phyloP scores from a whole-genome alignment of 1,284 basidiomycete genomes.

The Mycosarcoma maydis region DNA sequence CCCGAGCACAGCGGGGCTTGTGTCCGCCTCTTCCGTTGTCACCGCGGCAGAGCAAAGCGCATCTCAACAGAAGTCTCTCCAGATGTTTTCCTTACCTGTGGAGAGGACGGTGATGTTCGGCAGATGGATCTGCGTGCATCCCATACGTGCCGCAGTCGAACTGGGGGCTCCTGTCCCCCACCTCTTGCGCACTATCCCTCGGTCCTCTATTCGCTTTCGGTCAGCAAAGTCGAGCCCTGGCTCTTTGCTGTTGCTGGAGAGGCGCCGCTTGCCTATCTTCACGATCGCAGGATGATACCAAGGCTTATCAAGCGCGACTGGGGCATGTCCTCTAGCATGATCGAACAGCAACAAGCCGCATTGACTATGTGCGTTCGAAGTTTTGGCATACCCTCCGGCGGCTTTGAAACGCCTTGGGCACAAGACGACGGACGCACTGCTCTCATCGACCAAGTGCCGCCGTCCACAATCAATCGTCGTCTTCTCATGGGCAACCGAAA shows the following conservation, averaged over 20 bases:
- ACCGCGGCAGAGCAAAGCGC: slow-evolving; percentile 72
- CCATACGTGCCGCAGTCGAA: slow-evolving; percentile 70
- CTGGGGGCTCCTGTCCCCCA: slow-evolving; percentile 70
- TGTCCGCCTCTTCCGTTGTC: slow-evolving; percentile 59
- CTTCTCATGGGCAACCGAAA: slow-evolving; percentile 17
- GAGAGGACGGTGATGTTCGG: slow-evolving; percentile 75
- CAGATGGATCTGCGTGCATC: slow-evolving; percentile 84
- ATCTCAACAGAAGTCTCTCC: slow-evolving; percentile 84
- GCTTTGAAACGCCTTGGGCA: slow-evolving; percentile 24
- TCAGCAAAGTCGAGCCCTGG: slow-evolving; percentile 69
- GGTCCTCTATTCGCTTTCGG: slow-evolving; percentile 69
- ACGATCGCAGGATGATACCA: slow-evolving; percentile 82
- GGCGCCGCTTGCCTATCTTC: slow-evolving; percentile 78
- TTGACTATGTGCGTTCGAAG: slow-evolving; percentile 83
- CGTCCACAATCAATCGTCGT: slow-evolving; percentile 1
- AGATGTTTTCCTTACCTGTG: slow-evolving; percentile 83
- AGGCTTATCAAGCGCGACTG: slow-evolving; percentile 77
- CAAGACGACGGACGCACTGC: slow-evolving; percentile 20
- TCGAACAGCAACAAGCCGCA: slow-evolving; percentile 69
- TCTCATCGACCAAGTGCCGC: slow-evolving; percentile 5
- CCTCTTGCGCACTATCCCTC: slow-evolving; percentile 72
- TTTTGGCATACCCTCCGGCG: slow-evolving; percentile 75
- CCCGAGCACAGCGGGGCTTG: slow-evolving; percentile 38
- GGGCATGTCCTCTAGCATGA: slow-evolving; percentile 71
- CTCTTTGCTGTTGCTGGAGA: slow-evolving; percentile 70